Conservation (phyloP, 805 yeast species). For the Millerozyma acaciae region DNA sequence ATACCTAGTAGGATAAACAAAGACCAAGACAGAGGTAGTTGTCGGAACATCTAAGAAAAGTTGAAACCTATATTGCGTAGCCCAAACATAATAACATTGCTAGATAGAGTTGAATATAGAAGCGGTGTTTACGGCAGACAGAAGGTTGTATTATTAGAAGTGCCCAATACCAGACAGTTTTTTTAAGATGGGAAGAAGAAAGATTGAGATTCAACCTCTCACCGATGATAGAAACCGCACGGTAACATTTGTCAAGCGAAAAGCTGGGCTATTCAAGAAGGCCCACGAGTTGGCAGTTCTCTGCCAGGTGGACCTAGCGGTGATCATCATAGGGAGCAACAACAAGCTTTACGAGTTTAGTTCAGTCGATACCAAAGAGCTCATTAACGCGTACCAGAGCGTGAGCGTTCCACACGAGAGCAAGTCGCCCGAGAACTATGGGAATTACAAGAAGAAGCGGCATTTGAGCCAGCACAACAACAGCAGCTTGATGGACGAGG, state of each 20-base stretch:
- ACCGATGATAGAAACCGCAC: slow-evolving; percentile 83
- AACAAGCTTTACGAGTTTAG: slow-evolving; percentile 83
- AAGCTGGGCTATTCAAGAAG: slow-evolving; percentile 88
- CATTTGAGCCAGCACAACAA: slow-evolving; percentile 15
- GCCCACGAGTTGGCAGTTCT: slow-evolving; percentile 84
- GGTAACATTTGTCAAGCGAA: slow-evolving; percentile 87
- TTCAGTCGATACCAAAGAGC: slow-evolving; percentile 53
- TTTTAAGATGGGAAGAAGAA: slow-evolving; percentile 90
- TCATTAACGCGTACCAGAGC: slow-evolving; percentile 20
- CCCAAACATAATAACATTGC: too few relatives aligned
- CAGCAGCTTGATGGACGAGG: slow-evolving; percentile 12
- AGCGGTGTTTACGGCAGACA: too few relatives aligned
- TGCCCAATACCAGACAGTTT: too few relatives aligned
- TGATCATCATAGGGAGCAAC: slow-evolving; percentile 78
- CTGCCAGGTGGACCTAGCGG: slow-evolving; percentile 91
- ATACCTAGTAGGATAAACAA: too few relatives aligned
- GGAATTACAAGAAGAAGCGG: slow-evolving; percentile 47
- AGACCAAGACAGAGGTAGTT: too few relatives aligned
- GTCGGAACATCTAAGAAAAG: too few relatives aligned
- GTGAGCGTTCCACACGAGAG: slow-evolving; percentile 45
- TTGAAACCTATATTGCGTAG: too few relatives aligned
- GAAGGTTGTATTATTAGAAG: too few relatives aligned
- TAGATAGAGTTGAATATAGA: too few relatives aligned
- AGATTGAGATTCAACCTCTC: slow-evolving; percentile 88
- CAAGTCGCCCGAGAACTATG: slow-evolving; percentile 65